phyloP scores from a whole-genome alignment of 305 asterid genomes.

The Solanum hybrid region DNA sequence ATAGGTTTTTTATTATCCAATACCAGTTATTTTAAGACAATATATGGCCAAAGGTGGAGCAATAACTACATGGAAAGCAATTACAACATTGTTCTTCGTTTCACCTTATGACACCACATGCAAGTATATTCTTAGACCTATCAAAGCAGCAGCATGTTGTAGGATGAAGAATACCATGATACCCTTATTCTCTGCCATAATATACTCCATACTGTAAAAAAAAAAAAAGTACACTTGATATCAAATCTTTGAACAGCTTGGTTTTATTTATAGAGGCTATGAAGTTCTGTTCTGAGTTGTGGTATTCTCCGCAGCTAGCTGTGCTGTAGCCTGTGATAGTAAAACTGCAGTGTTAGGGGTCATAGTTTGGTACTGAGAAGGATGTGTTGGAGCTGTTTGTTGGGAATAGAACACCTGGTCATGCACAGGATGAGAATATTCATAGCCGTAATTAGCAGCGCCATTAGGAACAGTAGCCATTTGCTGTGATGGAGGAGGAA shows the following conservation, averaged over 20 bases:
- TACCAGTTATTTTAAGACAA: background rate
- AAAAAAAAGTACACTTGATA: background rate
- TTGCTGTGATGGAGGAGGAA: constrained; percentile 28
- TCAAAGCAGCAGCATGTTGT: background rate
- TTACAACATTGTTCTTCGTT: background rate
- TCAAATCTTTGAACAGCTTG: background rate
- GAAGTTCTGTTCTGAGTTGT: constrained; percentile 20
- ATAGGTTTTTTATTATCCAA: background rate
- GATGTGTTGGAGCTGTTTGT: constrained; percentile 23
- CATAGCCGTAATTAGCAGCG: constrained; percentile 30
- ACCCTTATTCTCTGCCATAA: background rate
- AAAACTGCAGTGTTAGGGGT: constrained; percentile 45
- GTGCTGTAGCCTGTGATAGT: constrained; percentile 37
- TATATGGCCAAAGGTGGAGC: background rate
- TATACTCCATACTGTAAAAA: background rate
- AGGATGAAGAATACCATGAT: background rate
- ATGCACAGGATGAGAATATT: constrained; percentile 35
- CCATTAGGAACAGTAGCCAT: constrained; percentile 8
- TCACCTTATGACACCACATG: background rate
- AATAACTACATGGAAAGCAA: constrained; percentile 1
- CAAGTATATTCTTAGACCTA: background rate
- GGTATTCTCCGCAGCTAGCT: constrained; percentile 21
- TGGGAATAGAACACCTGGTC: constrained; percentile 49
- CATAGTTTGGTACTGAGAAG: constrained; percentile 57
- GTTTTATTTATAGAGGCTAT: constrained; percentile 4